Conservation (phyloP, 2,329 filamentous ascomycete genomes). For the Calonectria honghensis region DNA sequence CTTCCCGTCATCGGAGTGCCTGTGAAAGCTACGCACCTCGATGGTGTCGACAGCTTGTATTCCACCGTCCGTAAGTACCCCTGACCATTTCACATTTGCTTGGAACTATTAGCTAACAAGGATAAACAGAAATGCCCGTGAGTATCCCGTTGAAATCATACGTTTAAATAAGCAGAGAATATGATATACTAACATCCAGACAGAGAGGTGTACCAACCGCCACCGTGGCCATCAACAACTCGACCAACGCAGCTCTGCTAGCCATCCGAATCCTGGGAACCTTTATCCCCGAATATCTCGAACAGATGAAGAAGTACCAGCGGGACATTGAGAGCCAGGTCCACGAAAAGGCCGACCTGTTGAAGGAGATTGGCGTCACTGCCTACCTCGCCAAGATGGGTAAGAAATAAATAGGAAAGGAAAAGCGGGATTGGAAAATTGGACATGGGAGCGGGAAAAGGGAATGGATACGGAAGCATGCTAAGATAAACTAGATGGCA, state of each 20-base stretch:
- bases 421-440: not conserved
- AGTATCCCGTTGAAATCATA: not conserved
- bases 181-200: conserved; percentile 35
- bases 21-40: conserved; percentile 82
- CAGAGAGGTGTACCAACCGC: conserved; percentile 80
- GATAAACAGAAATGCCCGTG: conserved; percentile 67
- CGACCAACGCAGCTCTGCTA: conserved; percentile 84
- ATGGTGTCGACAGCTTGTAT: conserved; percentile 82
- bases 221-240: conserved; percentile 87
- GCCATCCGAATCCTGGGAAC: conserved; percentile 81
- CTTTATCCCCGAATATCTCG: conserved; percentile 72
- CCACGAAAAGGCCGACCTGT: conserved; percentile 25
- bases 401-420: conserved; percentile 22
- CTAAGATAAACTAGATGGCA: conserved; percentile 22
- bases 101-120: conserved; percentile 2
- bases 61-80: conserved; percentile 79
- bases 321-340: conserved; percentile 34
- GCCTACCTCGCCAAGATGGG: conserved; percentile 36
- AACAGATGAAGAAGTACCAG: conserved; percentile 65
- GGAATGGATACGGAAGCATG: conserved; percentile 24
- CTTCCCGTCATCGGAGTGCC: conserved; percentile 87
- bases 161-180: not conserved
- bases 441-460: conserved; percentile 1
- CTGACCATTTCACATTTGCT: not conserved
- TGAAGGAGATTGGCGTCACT: conserved; percentile 23